phyloP scores from a whole-genome alignment of 768 basidiomycete genomes.

The Boletellus sp. region DNA sequence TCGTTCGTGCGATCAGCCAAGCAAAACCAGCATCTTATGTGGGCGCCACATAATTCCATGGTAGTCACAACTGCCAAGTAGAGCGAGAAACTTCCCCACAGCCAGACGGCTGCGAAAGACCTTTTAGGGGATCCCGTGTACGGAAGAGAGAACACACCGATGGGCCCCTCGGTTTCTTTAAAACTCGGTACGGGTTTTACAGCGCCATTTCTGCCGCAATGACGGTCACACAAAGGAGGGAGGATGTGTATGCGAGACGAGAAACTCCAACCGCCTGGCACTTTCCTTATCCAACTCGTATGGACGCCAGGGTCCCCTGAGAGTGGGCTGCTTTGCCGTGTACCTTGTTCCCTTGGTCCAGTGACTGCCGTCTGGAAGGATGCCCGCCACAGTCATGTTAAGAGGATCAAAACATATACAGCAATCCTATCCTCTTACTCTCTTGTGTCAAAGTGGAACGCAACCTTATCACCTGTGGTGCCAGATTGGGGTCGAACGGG shows the following conservation, averaged over 20 bases:
- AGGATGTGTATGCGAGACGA: background rate
- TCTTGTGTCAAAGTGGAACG: constrained; percentile 3
- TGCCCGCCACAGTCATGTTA: constrained; percentile 19
- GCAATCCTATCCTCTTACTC: background rate
- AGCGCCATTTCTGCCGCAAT: constrained; percentile 1
- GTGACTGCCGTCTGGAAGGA: background rate
- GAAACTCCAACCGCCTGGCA: background rate
- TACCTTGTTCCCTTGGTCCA: constrained; percentile 2
- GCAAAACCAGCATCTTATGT: background rate
- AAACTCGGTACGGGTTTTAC: background rate
- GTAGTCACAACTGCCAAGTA: background rate
- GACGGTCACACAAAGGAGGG: background rate
- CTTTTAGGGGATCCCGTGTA: background rate
- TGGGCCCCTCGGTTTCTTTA: background rate
- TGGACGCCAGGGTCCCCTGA: constrained; percentile 1
- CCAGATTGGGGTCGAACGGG: background rate
- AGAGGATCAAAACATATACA: background rate
- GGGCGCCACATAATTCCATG: no score
- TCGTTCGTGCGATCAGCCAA: constrained; percentile 1
- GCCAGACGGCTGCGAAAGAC: background rate
- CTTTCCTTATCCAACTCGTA: background rate
- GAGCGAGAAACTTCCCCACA: background rate
- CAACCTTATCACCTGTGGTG: background rate
- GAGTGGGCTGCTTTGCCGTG: background rate
- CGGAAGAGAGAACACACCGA: background rate